phyloP scores from a whole-genome alignment of 371 early-diverging fungal genomes.

The Haplosporangium sp. region DNA sequence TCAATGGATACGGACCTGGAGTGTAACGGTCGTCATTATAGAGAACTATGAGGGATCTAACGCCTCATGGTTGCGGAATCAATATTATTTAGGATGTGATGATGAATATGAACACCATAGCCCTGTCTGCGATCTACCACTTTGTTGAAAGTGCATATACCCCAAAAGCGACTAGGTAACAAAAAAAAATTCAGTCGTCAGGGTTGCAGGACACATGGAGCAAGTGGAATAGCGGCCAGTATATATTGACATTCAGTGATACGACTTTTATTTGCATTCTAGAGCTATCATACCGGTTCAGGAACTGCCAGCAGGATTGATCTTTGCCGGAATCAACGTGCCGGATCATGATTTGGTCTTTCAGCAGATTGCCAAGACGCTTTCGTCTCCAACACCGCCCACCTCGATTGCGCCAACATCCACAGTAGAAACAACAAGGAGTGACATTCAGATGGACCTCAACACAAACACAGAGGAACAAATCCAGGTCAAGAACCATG shows the following conservation, averaged over 20 bases:
- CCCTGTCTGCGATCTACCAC: slow-evolving; percentile 55
- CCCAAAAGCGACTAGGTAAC: slow-evolving; percentile 27
- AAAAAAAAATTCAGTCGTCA: background rate
- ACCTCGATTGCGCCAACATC: background rate
- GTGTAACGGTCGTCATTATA: background rate
- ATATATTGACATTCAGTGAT: background rate
- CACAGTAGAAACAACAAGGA: background rate
- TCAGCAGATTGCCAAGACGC: slow-evolving; percentile 37
- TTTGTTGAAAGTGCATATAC: slow-evolving; percentile 64
- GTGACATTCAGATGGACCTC: background rate
- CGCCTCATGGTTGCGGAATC: background rate
- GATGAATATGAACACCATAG: slow-evolving; percentile 63
- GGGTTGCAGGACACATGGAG: no score
- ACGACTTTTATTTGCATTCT: background rate
- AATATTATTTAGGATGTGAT: slow-evolving; percentile 56
- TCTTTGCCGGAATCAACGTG: slow-evolving; percentile 72
- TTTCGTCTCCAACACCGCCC: slow-evolving; percentile 26
- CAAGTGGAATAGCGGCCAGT: no score
- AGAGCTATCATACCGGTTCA: slow-evolving; percentile 59
- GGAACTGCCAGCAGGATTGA: slow-evolving; percentile 76
- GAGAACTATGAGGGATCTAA: background rate
- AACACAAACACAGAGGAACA: background rate
- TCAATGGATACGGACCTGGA: background rate
- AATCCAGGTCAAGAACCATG: slow-evolving; percentile 53
- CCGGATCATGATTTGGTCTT: slow-evolving; percentile 55